Conservation (phyloP, 2,329 filamentous ascomycete species). For the Talaromyces verruculosus region DNA sequence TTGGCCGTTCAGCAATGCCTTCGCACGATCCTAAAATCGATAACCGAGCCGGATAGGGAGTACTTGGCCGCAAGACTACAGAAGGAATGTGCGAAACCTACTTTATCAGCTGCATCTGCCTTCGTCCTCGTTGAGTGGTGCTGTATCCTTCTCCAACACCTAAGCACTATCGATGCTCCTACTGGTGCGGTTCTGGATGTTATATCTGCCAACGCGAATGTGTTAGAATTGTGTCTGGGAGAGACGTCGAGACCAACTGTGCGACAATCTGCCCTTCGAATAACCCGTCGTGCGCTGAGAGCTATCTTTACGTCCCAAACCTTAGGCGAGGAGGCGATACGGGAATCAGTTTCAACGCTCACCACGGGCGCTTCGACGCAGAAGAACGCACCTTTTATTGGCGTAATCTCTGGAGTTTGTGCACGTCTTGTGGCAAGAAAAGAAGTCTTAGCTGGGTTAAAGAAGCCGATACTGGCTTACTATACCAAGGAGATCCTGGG, state of each 20-base stretch:
- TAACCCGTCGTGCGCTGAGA: conserved; percentile 77
- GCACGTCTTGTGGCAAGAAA: conserved; percentile 67
- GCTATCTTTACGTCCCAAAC: conserved; percentile 64
- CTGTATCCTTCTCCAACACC: conserved; percentile 71
- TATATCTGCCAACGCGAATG: conserved; percentile 67
- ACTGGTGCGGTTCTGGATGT: conserved; percentile 59
- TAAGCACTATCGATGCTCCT: conserved; percentile 67
- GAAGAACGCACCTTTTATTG: conserved; percentile 75
- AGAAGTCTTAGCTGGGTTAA: conserved; percentile 62
- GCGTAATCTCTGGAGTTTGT: conserved; percentile 83
- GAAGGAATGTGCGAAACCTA: conserved; percentile 71
- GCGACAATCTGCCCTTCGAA: conserved; percentile 69
- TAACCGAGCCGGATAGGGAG: conserved; percentile 52
- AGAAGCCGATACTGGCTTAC: conserved; percentile 74
- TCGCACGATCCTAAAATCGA: conserved; percentile 62
- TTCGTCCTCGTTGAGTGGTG: conserved; percentile 93
- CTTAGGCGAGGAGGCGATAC: conserved; percentile 61
- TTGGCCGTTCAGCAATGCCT: conserved; percentile 81
- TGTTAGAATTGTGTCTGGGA: conserved; percentile 74
- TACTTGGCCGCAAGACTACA: conserved; percentile 67
- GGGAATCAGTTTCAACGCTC: conserved; percentile 64
- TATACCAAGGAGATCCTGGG: conserved; percentile 82
- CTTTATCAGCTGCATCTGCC: conserved; percentile 74
- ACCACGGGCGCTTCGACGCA: conserved; percentile 67
- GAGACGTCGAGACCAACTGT: conserved; percentile 64